Evolutionary conservation across 1,284 basidiomycete genomes (phyloP).

Genomic region (Somion occarium): DNA sequence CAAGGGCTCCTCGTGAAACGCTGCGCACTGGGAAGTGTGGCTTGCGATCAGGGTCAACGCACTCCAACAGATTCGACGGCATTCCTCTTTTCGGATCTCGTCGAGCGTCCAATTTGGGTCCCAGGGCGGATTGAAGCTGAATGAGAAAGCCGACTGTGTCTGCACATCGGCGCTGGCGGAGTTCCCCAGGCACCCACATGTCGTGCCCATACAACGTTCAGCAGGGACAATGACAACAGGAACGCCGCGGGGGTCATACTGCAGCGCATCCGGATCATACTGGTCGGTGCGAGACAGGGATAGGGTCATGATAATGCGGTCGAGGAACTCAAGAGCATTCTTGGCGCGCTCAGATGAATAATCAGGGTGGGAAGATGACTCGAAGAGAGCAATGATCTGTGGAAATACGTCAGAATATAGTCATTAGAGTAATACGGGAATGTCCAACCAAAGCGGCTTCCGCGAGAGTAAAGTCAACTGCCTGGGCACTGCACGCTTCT

Average conservation of each 20-base stretch:
- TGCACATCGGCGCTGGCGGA: conserved; percentile 30
- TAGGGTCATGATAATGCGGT: conserved; percentile 54
- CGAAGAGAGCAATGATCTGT: conserved; percentile 70
- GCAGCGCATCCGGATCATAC: conserved; percentile 46
- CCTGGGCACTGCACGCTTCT: conserved; percentile 42
- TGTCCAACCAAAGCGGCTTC: conserved; percentile 67
- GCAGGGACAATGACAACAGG: conserved; percentile 36
- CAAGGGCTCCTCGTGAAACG: conserved; percentile 51
- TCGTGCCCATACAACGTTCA: conserved; percentile 11
- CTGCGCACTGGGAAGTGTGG: conserved; percentile 61
- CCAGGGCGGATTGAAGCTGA: conserved; percentile 57
- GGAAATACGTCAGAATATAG: not conserved
- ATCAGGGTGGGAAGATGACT: conserved; percentile 65
- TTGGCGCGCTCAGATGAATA: conserved; percentile 51
- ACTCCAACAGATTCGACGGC: conserved; percentile 68
- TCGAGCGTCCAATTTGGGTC: conserved; percentile 46
- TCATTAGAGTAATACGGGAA: not conserved
- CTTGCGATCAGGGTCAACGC: conserved; percentile 61
- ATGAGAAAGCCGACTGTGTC: conserved; percentile 28
- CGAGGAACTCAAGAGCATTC: conserved; percentile 50
- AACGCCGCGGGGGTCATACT: conserved; percentile 43
- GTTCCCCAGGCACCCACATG: conserved; percentile 46
- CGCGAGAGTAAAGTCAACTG: conserved; percentile 58
- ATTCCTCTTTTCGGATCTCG: conserved; percentile 61
- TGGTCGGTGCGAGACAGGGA: conserved; percentile 53